phyloP scores from a whole-genome alignment of 495 filamentous ascomycete species.

The Parathielavia appendiculata region DNA sequence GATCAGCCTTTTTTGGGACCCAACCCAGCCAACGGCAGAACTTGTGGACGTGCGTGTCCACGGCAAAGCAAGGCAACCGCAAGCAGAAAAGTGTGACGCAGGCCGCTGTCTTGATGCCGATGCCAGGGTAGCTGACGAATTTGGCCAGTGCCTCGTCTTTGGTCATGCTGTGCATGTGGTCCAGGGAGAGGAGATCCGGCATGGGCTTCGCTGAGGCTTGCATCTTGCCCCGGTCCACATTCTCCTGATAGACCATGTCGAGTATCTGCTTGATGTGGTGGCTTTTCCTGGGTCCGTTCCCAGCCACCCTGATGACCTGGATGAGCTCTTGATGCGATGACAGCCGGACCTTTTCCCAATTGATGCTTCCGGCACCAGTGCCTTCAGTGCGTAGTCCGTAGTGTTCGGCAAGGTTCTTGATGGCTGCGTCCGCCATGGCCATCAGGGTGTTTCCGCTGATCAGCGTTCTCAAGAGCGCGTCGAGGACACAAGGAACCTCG shows the following conservation, averaged over 20 bases:
- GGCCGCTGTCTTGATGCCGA: slow-evolving; percentile 87
- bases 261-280: slow-evolving; percentile 77
- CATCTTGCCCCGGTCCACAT: slow-evolving; percentile 33
- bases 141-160: slow-evolving; percentile 67
- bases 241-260: slow-evolving; percentile 71
- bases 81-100: slow-evolving; percentile 82
- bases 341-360: slow-evolving; percentile 78
- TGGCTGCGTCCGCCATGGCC: slow-evolving; percentile 60
- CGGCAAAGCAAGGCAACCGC: slow-evolving; percentile 70
- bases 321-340: slow-evolving; percentile 59
- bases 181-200: slow-evolving; percentile 52
- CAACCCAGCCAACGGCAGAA: slow-evolving; percentile 82
- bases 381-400: slow-evolving; percentile 54
- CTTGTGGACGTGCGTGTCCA: slow-evolving; percentile 80
- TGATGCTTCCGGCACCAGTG: slow-evolving; percentile 61
- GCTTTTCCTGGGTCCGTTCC: slow-evolving; percentile 61
- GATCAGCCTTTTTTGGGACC: slow-evolving; percentile 59
- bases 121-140: slow-evolving; percentile 72
- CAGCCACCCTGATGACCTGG: slow-evolving; percentile 68
- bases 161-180: slow-evolving; percentile 65
- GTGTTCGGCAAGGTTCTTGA: slow-evolving; percentile 61
- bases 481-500: slow-evolving; percentile 86
- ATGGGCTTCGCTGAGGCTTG: slow-evolving; percentile 2
- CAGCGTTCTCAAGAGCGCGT: slow-evolving; percentile 77
- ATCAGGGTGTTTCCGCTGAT: slow-evolving; percentile 72